A percentile compares a stretch with the other conserved stretches of the same genome.
phyloP scores from a whole-genome alignment of 805 yeast genomes.

The Jamesozyma lodderae region DNA sequence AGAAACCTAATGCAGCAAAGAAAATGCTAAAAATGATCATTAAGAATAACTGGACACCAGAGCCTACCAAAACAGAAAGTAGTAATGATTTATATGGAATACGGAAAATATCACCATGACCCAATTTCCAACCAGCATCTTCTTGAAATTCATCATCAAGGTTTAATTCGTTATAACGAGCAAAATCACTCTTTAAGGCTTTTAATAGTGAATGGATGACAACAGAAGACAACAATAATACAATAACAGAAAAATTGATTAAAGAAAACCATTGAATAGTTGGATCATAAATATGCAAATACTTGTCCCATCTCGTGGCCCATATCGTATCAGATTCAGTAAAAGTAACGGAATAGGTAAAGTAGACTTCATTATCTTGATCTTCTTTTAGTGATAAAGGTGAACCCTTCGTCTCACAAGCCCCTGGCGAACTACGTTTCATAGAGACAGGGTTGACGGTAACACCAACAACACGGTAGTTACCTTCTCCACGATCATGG shows the following conservation, averaged over 20 bases:
- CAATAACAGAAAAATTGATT: constrained; percentile 76
- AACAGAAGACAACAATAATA: constrained; percentile 62
- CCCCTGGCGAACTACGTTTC: constrained; percentile 33
- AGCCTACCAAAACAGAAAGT: constrained; percentile 74
- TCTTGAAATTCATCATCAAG: constrained; percentile 81
- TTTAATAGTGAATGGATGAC: constrained; percentile 71
- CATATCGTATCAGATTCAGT: constrained; percentile 63
- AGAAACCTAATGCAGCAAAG: constrained; percentile 80
- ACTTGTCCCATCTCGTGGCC: constrained; percentile 99
- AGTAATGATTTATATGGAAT: constrained; percentile 63
- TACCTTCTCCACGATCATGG: constrained; percentile 59
- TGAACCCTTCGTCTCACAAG: constrained; percentile 25
- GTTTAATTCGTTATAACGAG: constrained; percentile 80
- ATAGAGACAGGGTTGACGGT: constrained; percentile 63
- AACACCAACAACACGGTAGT: constrained; percentile 85
- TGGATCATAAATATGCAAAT: constrained; percentile 84
- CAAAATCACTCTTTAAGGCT: constrained; percentile 76
- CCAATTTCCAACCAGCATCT: constrained; percentile 94
- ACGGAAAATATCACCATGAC: constrained; percentile 92
- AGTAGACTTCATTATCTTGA: constrained; percentile 50
- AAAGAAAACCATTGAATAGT: constrained; percentile 94
- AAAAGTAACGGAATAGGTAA: constrained; percentile 79
- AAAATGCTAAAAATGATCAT: constrained; percentile 66
- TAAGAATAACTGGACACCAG: constrained; percentile 75
- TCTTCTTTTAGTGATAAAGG: constrained; percentile 44